Evolutionary conservation across 2,329 filamentous ascomycete genomes (phyloP), one percentile per base, ranked within the genome.

Genomic region (Diaporthe citri): DNA sequence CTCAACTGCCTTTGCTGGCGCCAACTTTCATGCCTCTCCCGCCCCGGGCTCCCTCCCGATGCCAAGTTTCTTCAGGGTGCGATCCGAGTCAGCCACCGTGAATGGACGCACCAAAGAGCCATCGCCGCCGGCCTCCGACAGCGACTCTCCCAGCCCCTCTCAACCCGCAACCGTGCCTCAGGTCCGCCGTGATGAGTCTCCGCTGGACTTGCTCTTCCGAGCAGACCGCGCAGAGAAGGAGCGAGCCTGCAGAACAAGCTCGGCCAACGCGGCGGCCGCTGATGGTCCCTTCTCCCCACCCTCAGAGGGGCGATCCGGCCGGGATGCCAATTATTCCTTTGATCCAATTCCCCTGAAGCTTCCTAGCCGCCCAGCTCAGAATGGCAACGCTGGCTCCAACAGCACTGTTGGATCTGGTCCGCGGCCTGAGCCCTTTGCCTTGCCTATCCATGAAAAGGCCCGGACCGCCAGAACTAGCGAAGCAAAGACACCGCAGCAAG

Each of bases 11-110:
- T 99, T 98, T 84, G 97, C 97, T 52, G 97, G 96, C 20, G 94
- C 96, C 46, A 76, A 74, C 52, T 99, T 98, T 83, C 96, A 98
- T 83, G 94, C 95, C 55, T 98, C 97, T 12, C 97, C 97, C 28
- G 96, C 96, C 2, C 94, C 97, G 0, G 97, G 95, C 12, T 92
- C 95, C 34, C 88, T 99, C 43, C 97, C 97, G 0, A 93, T 98
- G 75, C 97, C 97, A 31, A 77, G 76, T 20, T 78, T 78, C 51
- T 71, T 94, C 76, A 72, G 62, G 41, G 41, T 75, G 69, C 36
- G 75, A 34, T 74, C 75, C 31, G 75, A 76, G 48, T 72, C 75
- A 46, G 73, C 69, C 4, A 48, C 62, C 22, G 62, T 72, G 22
- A 74, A 70, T 34, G 46, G 56, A 17, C 76, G 81, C 73, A 82